Base-by-base conservation (phyloP, 768 basidiomycete species). In the Mycena alexandri region DNA sequence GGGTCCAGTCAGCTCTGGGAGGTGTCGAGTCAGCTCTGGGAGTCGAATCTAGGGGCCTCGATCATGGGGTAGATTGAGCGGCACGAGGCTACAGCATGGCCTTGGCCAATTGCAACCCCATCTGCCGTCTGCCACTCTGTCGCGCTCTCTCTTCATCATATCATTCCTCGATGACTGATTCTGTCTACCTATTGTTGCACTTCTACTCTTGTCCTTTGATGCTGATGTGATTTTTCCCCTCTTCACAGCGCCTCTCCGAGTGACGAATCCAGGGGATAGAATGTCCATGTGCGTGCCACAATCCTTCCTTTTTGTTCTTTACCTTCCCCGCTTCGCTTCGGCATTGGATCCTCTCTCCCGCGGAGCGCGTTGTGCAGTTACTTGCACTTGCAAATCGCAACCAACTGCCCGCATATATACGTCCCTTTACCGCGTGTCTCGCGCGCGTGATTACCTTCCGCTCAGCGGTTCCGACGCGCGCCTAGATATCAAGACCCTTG, bases 251-350 rank as follows among this genome's bases (percentile, higher is more conserved):
- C 65, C 65, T 46, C 55, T 71, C 22, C 65, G 66, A 19, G 70
- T 71, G 19, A 67, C 59, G 51, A 71, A 71, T 54, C 70, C 70
- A 4, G 53, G 63, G 33, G 70, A 71, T 50, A 63, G 70, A 33
- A 52, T 71, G 51, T 71, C 70, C 0, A 65, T 71, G 70, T 71
- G 44, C 55, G 70, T 71, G 38, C 41, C 34, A 13, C 38, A 12
- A 48, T 44, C 34, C 51, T 48, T 48, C 24, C 42, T 11, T 25
- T 12, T 46, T 36, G 33, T 38, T 33, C 50, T 24, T 21, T 19
- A 17, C 22, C 43, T 24, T 24, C 46, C 24, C 25, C 19, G 22
- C 12, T 56, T 22, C 52, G 3, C 44, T 43, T 53, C 47, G 22
- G 12, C 47, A 9, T 48, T 13, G 22, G 22, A 47, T 47, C 16